A percentile compares a stretch with the other conserved stretches of the same genome.
phyloP scores from a whole-genome alignment of 805 yeast species.

The Zygosaccharomyces bisporus region DNA sequence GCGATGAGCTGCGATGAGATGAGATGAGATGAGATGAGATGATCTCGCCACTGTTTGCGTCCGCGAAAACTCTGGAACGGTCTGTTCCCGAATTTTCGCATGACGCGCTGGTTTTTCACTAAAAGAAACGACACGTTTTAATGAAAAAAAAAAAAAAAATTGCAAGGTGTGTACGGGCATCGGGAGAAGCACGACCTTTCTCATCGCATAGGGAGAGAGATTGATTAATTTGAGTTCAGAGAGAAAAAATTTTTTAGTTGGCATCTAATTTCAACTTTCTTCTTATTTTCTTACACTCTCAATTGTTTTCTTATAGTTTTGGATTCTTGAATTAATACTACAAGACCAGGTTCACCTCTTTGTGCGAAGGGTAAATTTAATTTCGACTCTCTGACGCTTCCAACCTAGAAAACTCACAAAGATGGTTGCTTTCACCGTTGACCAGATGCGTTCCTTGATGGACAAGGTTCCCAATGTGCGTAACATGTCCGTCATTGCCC shows the following conservation, averaged over 20 bases:
- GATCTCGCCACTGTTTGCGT: too few relatives aligned
- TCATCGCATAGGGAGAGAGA: conserved; percentile 8
- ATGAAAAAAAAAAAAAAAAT: conserved; percentile 5
- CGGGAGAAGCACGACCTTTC: conserved; percentile 1
- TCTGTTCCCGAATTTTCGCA: conserved; percentile 12
- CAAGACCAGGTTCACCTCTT: conserved; percentile 10
- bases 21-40: background rate
- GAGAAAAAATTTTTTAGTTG: conserved; percentile 13
- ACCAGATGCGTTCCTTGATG: conserved; percentile 98
- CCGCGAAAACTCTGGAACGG: conserved; percentile 13
- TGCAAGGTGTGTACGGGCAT: conserved; percentile 7
- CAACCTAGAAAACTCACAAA: conserved; percentile 16
- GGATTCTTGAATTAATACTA: background rate
- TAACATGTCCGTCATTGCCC: conserved; percentile 99
- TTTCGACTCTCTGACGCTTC: conserved; percentile 7
- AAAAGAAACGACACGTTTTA: conserved; percentile 8
- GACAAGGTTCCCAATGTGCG: conserved; percentile 99
- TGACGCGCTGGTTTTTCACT: conserved; percentile 11
- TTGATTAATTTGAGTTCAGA: background rate
- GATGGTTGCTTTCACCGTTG: conserved; percentile 55
- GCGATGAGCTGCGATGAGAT: background rate
- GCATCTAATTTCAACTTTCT: conserved; percentile 2
- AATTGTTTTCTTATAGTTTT: conserved; percentile 2
- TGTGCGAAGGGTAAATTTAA: conserved; percentile 18
- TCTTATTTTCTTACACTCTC: conserved; percentile 1